Conservation (phyloP, 768 basidiomycete genomes). For the Cyclocybe aegerita region DNA sequence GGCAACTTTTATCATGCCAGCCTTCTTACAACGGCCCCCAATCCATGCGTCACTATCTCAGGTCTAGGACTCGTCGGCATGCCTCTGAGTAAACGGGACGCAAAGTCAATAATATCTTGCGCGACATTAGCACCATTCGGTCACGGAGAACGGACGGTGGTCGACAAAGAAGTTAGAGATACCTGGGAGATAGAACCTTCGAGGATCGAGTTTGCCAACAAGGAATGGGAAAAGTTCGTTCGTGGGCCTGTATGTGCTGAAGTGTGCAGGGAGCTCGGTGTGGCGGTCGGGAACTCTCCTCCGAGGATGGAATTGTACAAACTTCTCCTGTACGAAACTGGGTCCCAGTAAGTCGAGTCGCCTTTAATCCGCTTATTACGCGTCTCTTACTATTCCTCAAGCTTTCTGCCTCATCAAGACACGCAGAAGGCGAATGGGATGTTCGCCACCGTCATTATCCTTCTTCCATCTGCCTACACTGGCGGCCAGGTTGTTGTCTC, state of each 20-base stretch:
- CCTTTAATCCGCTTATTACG: slow-evolving; percentile 17
- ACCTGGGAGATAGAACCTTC: slow-evolving; percentile 47
- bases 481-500: slow-evolving; percentile 47
- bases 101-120: slow-evolving; percentile 29
- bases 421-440: slow-evolving; percentile 47
- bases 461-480: slow-evolving; percentile 44
- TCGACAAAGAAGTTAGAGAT: slow-evolving; percentile 43
- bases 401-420: slow-evolving; percentile 47
- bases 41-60: too few relatives aligned
- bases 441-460: slow-evolving; percentile 51
- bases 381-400: slow-evolving; percentile 25
- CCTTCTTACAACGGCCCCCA: too few relatives aligned
- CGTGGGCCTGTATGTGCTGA: slow-evolving; percentile 23
- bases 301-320: slow-evolving; percentile 41
- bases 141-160: slow-evolving; percentile 38
- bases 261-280: slow-evolving; percentile 36
- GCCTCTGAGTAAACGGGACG: slow-evolving; percentile 30
- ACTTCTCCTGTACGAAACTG: slow-evolving; percentile 40
- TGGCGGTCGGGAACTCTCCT: slow-evolving; percentile 24
- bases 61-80: too few relatives aligned
- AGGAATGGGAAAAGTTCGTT: slow-evolving; percentile 31
- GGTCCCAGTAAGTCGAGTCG: slow-evolving; percentile 37
- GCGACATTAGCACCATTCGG: slow-evolving; percentile 45
- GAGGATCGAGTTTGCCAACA: slow-evolving; percentile 37
- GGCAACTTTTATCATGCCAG: too few relatives aligned